phyloP scores from a whole-genome alignment of 768 basidiomycete genomes.

The Cystobasidiopsis lactophilus region DNA sequence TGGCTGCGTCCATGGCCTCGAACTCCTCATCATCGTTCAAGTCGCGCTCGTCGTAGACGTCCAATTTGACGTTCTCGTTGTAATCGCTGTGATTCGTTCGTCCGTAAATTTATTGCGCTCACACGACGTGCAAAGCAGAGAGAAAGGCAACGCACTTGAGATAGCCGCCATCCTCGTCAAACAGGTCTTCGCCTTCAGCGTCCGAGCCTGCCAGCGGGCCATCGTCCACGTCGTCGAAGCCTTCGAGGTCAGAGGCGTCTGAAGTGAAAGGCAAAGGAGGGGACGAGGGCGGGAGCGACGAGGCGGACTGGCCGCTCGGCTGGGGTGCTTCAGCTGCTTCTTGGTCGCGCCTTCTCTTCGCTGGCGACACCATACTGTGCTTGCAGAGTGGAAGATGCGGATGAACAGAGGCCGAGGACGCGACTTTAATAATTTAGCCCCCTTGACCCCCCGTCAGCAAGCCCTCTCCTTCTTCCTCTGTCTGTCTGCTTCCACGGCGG shows the following conservation, averaged over 20 bases:
- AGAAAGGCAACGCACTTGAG: constrained; percentile 38
- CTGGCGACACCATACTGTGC: neutral
- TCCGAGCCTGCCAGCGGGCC: constrained; percentile 34
- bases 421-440: too few species aligned
- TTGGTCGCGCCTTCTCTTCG: constrained; percentile 5
- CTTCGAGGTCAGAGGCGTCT: constrained; percentile 65
- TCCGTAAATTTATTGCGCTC: too few species aligned
- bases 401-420: too few species aligned
- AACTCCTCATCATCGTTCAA: constrained; percentile 58
- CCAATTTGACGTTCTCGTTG: constrained; percentile 54
- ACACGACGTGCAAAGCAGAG: neutral
- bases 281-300: constrained; percentile 17
- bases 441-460: too few species aligned
- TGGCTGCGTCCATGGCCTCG: constrained; percentile 43
- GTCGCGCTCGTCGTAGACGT: constrained; percentile 66
- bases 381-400: neutral
- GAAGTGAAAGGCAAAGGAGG: constrained; percentile 43
- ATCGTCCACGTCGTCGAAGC: constrained; percentile 27
- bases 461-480: too few species aligned
- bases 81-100: constrained; percentile 55
- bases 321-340: constrained; percentile 1
- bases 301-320: constrained; percentile 3
- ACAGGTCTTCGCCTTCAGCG: constrained; percentile 83
- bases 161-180: constrained; percentile 47
- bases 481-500: too few species aligned